Percentiles rank a stretch among this genome's conserved stretches.
phyloP scores from a whole-genome alignment of 2,329 filamentous ascomycete genomes.

The Parafenestella ontariensis region DNA sequence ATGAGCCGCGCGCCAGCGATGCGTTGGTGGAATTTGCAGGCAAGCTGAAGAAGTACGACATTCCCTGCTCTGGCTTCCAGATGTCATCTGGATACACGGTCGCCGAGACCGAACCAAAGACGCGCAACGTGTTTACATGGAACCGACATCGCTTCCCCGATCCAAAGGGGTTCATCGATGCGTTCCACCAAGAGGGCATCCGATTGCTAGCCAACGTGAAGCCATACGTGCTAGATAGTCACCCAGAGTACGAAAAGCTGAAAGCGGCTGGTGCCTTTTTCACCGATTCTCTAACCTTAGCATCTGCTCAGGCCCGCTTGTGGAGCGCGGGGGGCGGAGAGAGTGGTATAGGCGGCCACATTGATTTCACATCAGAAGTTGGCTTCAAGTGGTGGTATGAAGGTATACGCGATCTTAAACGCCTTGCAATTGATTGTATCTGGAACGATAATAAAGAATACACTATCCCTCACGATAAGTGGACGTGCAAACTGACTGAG shows the following conservation, averaged over 20 bases:
- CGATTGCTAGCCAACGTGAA: conserved; percentile 75
- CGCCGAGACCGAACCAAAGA: conserved; percentile 70
- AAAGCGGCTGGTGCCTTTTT: conserved; percentile 68
- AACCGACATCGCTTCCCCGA: conserved; percentile 74
- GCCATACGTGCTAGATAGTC: conserved; percentile 71
- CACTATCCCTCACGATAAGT: conserved; percentile 69
- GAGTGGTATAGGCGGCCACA: conserved; percentile 72
- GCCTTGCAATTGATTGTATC: conserved; percentile 73
- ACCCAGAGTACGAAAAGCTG: conserved; percentile 70
- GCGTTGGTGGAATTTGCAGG: conserved; percentile 66
- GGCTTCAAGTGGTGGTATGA: conserved; percentile 77
- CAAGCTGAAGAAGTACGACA: conserved; percentile 69
- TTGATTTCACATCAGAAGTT: conserved; percentile 73
- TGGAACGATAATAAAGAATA: conserved; percentile 86
- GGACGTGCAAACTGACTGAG: conserved; percentile 66
- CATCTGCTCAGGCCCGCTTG: conserved; percentile 66
- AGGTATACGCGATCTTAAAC: conserved; percentile 67
- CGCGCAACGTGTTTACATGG: conserved; percentile 75
- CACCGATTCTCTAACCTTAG: conserved; percentile 58
- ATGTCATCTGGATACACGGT: conserved; percentile 78
- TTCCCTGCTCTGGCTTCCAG: conserved; percentile 74
- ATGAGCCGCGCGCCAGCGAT: conserved; percentile 62
- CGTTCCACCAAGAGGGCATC: conserved; percentile 70
- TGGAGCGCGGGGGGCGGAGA: conserved; percentile 78
- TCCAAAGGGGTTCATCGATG: conserved; percentile 67